Conservation (phyloP, 352 stramenopile genomes). For the Phytopythium helicoides region DNA sequence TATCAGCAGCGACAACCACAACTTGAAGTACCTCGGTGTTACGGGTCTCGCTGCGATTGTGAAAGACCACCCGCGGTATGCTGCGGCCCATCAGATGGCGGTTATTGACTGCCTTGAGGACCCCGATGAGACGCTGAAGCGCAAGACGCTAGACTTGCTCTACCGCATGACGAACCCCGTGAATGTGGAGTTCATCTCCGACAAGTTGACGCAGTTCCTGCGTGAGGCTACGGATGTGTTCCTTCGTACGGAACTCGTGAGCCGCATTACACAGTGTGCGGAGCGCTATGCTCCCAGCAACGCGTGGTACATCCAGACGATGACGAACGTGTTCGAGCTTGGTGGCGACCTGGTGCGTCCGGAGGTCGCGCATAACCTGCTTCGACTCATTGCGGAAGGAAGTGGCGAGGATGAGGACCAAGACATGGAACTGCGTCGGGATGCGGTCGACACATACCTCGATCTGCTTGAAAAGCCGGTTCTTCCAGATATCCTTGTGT, state of each 20-base stretch:
- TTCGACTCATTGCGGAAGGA: conserved; percentile 97
- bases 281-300: conserved; percentile 97
- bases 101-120: conserved; percentile 99
- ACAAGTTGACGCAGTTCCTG: conserved; percentile 97
- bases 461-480: conserved; percentile 95
- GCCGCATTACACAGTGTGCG: conserved; percentile 96
- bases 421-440: conserved; percentile 95
- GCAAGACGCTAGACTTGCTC: conserved; percentile 97
- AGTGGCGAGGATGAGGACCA: conserved; percentile 96
- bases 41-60: conserved; percentile 99
- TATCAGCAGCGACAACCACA: conserved; percentile 95
- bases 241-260: conserved; percentile 96
- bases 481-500: conserved; percentile 95
- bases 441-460: conserved; percentile 97
- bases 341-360: conserved; percentile 96
- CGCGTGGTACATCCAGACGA: conserved; percentile 98
- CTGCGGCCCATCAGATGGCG: conserved; percentile 98
- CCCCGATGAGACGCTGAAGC: conserved; percentile 98
- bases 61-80: conserved; percentile 94
- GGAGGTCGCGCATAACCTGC: conserved; percentile 97
- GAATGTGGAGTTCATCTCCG: conserved; percentile 99
- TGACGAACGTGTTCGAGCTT: conserved; percentile 96
- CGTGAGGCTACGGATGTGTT: conserved; percentile 97
- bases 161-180: conserved; percentile 99
- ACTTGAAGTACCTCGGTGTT: conserved; percentile 99